Base-by-base conservation (phyloP, 176 grass and related monocot genomes). In the Themeda triandra region DNA sequence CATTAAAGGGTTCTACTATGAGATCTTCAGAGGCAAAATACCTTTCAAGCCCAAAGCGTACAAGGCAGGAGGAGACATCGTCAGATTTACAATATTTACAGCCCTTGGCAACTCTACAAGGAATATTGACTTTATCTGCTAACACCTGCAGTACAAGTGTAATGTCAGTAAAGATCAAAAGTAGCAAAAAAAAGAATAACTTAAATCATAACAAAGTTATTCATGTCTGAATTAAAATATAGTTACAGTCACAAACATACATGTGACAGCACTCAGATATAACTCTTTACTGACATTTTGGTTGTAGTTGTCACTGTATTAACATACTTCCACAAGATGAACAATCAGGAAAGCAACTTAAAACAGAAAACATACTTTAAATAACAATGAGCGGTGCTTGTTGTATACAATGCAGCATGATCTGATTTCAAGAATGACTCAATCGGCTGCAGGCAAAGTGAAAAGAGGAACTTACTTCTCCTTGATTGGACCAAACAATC, bases 31-130 rank as follows among this genome's bases (percentile, higher is more conserved):
- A n/a, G n/a, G n/a, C n/a, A n/a, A n/a, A n/a, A n/a, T n/a, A n/a
- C n/a, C n/a, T n/a, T n/a, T n/a, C n/a, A n/a, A n/a, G n/a, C n/a
- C n/a, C n/a, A n/a, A n/a, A n/a, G n/a, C n/a, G n/a, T n/a, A n/a
- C n/a, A n/a, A n/a, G n/a, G n/a, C n/a, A n/a, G n/a, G n/a, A n/a
- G 27, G 96, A 98, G 88, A 95, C 91, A 73, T 91, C 93, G 79
- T 98, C 93, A 74, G 71, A 40, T 40, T 40, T 40, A 40, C 39
- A 40, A 40, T 40, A 40, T 40, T 40, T 40, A 40, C 39, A 40
- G 39, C 39, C 39, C 39, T 40, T 40, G 39, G 10, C 39, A 9
- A 40, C 39, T 40, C 39, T 40, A n/a, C n/a, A n/a, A n/a, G n/a
- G n/a, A n/a, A n/a, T n/a, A n/a, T n/a, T n/a, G n/a, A n/a, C n/a